Evolutionary conservation across 345 rosid species (phyloP).

Genomic region (Corchorus olitorius): DNA sequence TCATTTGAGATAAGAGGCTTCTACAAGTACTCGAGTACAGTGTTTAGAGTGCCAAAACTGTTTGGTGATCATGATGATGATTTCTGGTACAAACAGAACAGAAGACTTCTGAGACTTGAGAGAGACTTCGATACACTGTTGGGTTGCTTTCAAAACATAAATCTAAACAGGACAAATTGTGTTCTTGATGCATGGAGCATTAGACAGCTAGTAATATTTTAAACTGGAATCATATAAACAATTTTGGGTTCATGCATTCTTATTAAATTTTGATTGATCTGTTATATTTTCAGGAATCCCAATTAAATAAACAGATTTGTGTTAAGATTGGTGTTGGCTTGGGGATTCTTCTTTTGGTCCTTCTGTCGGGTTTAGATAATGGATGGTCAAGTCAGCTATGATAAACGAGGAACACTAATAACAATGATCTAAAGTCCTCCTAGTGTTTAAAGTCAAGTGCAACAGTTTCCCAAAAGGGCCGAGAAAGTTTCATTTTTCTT

Average conservation of each 20-base stretch:
- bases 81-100: conserved; percentile 16
- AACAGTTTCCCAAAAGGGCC: conserved; percentile 38
- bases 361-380: not conserved
- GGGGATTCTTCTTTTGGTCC: not conserved
- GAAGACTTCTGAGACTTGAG: not conserved
- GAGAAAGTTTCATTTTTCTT: not conserved
- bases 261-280: not conserved
- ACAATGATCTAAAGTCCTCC: conserved; percentile 15
- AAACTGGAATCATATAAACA: not conserved
- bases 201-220: not conserved
- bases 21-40: not conserved
- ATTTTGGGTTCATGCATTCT: not conserved
- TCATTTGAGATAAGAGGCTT: not conserved
- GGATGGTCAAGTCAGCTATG: conserved; percentile 3
- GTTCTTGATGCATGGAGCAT: not conserved
- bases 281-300: too few species aligned
- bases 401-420: not conserved
- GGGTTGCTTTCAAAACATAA: conserved; percentile 8
- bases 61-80: not conserved
- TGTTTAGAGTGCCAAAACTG: not conserved
- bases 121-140: conserved; percentile 4
- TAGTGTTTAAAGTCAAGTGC: conserved; percentile 30
- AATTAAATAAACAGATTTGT: not conserved
- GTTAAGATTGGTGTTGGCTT: not conserved
- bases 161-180: not conserved